Conservation (phyloP, 2,329 filamentous ascomycete species). For the Diaporthe vaccinii region DNA sequence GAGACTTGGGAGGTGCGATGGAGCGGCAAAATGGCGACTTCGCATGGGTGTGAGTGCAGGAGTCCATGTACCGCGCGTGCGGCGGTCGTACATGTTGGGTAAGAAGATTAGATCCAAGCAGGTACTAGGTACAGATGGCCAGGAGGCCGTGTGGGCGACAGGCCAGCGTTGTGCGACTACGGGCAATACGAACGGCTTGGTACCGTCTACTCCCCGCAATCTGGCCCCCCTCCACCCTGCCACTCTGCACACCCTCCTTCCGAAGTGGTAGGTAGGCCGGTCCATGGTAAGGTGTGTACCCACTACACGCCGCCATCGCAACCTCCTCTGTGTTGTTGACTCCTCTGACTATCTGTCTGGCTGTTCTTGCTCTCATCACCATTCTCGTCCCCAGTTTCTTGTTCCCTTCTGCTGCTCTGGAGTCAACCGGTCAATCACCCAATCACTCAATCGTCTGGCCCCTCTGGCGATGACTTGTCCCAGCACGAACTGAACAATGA, state of each 20-base stretch:
- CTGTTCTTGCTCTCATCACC: not conserved
- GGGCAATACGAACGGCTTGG: not conserved
- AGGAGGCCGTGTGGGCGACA: not conserved
- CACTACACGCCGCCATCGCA: not conserved
- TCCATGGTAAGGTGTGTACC: not conserved
- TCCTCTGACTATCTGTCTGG: not conserved
- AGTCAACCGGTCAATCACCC: not conserved
- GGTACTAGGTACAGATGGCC: slow-evolving; percentile 1
- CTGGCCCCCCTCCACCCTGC: not conserved
- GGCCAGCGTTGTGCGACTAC: not conserved
- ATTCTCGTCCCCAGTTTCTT: not conserved
- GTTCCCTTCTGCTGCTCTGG: not conserved
- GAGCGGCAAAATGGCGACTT: slow-evolving; percentile 41
- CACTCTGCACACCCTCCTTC: not conserved
- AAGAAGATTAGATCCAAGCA: slow-evolving; percentile 10
- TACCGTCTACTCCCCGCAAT: slow-evolving; percentile 15
- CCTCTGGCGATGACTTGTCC: slow-evolving; percentile 3
- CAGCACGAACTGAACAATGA: not conserved
- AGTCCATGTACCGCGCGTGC: not conserved
- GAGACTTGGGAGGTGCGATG: slow-evolving; percentile 38
- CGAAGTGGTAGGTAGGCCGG: not conserved
- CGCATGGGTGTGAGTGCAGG: slow-evolving; percentile 18
- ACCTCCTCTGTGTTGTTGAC: not conserved
- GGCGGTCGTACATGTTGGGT: slow-evolving; percentile 1
- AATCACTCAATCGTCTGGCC: not conserved